Conservation (phyloP, 192 early-diverging fungal species). For the Gigaspora rosea region DNA sequence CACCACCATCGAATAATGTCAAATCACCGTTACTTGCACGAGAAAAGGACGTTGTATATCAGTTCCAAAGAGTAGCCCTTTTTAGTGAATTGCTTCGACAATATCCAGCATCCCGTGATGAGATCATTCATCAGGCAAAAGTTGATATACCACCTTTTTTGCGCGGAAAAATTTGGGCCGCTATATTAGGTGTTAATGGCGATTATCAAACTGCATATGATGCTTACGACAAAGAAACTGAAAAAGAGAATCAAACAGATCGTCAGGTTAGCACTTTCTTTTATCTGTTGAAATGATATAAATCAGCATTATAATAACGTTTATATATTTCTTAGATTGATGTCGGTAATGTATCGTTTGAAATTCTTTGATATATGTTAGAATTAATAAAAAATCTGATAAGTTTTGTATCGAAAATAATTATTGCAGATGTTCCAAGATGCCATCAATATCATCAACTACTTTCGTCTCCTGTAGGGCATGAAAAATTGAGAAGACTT, state of each 20-base stretch:
- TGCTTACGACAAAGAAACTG: constrained; percentile 53
- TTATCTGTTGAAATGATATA: background rate
- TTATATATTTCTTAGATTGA: constrained; percentile 21
- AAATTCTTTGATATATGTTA: background rate
- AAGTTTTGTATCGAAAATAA: background rate
- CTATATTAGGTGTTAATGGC: constrained; percentile 59
- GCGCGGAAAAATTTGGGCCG: constrained; percentile 69
- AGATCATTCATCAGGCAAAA: constrained; percentile 61
- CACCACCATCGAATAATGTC: constrained; percentile 36
- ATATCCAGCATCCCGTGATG: constrained; percentile 58
- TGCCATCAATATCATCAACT: constrained; percentile 71
- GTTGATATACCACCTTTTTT: constrained; percentile 62
- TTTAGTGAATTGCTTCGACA: constrained; percentile 57
- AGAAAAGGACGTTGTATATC: constrained; percentile 63
- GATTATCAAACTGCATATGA: constrained; percentile 57
- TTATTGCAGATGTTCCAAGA: constrained; percentile 57
- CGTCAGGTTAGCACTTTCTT: constrained; percentile 49
- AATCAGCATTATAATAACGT: background rate
- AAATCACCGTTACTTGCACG: constrained; percentile 52
- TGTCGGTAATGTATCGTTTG: constrained; percentile 32
- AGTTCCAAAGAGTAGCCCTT: constrained; percentile 54
- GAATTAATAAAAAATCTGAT: background rate
- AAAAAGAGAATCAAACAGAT: constrained; percentile 48
- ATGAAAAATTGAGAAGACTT: constrained; percentile 60
- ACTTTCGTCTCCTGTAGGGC: constrained; percentile 61